Base-by-base conservation (phyloP, 2,329 filamentous ascomycete species). In the Botrytis medusae region DNA sequence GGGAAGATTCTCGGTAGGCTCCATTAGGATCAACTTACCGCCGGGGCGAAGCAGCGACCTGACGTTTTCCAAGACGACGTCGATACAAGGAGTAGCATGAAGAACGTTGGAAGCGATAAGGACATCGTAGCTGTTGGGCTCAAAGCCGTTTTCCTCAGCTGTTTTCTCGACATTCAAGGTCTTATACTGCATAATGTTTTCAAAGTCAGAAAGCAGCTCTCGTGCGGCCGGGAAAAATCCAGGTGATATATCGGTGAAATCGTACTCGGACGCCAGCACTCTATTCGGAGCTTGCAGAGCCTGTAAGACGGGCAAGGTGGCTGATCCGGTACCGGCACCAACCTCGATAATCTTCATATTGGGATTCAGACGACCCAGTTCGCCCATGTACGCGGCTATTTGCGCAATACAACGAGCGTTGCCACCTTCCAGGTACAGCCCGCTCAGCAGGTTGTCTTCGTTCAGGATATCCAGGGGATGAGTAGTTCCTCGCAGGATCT, bases 281-380 rank as follows among this genome's bases (percentile, higher is more conserved):
- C 20, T 34, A 10, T 32, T 37, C n/a, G n/a, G 25, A 22, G 25
- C 18, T 25, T 51, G 18, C 9, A 71, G 40, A 29, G 69, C 34
- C n/a, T 48, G 20, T 14, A 71, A 22, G n/a, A 62, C 29, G 22
- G 54, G 69, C 14, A 44, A n/a, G 25, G 69, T 71, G n/a, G 69
- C 32, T 40, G 59, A 44, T 60, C 67, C 67, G 12, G 51, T 60
- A 10, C 67, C 67, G 40, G 32, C 67, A n/a, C 79, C 80, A 37
- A 81, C 74, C 62, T 81, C 80, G 2, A 81, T 75, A 74, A 82
- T 78, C 72, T 80, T 80, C 22, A 81, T 73, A 44, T 74, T 73
- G 10, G 79, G 79, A 9, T 77, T 79, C 64, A 74, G 74, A 34
- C 65, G 67, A 44, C 44, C 48, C 29, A 73, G 60, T 25, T 42